Evolutionary conservation across 2,329 filamentous ascomycete genomes (phyloP).

Genomic region (Cordyceps farinosa): DNA sequence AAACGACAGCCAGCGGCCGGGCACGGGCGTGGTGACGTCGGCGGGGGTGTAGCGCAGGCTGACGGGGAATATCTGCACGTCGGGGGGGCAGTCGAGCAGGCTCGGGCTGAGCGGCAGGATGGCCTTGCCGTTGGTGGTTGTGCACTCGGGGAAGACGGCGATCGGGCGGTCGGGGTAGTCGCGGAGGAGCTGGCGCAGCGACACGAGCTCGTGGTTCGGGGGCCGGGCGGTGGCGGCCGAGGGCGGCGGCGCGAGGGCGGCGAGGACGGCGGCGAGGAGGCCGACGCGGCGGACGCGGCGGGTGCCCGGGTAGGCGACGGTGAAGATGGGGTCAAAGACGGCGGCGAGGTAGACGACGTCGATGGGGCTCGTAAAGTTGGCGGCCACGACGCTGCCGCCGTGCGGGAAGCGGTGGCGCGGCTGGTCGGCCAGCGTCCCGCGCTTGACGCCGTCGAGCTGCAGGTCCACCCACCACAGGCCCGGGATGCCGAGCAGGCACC

Average conservation of each 20-base stretch:
- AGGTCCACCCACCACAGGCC: constrained; percentile 98
- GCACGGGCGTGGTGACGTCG: constrained; percentile 87
- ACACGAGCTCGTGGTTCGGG: constrained; percentile 49
- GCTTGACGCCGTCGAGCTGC: constrained; percentile 95
- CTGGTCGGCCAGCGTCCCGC: constrained; percentile 77
- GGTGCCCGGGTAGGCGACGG: constrained; percentile 72
- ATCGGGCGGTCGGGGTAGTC: constrained; percentile 72
- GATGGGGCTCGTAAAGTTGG: constrained; percentile 87
- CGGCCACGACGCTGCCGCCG: constrained; percentile 77
- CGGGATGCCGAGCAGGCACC: constrained; percentile 81
- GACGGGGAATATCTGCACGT: constrained; percentile 81
- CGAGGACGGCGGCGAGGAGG: constrained; percentile 69
- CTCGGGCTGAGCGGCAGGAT: constrained; percentile 81
- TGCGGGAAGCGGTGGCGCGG: constrained; percentile 71
- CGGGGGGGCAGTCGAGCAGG: constrained; percentile 62
- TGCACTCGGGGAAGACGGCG: constrained; percentile 89
- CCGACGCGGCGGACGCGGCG: constrained; percentile 72
- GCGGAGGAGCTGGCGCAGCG: constrained; percentile 59
- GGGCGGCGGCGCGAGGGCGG: constrained; percentile 63
- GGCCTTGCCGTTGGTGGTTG: constrained; percentile 87
- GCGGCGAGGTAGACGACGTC: constrained; percentile 88
- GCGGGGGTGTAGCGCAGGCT: constrained; percentile 84
- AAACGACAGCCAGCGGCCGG: constrained; percentile 68
- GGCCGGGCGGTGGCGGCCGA: constrained; percentile 41
- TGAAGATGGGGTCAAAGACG: constrained; percentile 95